A percentile compares a stretch with the other conserved stretches of the same genome.
phyloP scores from a whole-genome alignment of 139 green algal genomes.

The Chlorella sp. region DNA sequence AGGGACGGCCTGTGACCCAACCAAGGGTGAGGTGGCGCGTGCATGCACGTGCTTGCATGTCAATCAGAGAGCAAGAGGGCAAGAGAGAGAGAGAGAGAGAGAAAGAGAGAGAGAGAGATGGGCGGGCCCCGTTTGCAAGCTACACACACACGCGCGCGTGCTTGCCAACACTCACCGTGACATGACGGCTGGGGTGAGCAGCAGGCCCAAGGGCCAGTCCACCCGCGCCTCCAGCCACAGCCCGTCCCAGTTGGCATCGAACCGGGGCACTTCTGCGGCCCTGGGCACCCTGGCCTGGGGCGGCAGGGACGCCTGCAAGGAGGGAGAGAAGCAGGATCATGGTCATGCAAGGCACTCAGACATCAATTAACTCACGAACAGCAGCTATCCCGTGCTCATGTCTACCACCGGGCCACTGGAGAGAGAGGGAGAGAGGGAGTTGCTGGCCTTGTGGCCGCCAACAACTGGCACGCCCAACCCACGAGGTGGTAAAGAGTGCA shows the following conservation, averaged over 20 bases:
- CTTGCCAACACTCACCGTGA: not conserved
- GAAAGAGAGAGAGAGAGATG: too few species aligned
- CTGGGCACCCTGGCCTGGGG: not conserved
- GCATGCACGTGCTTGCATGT: not conserved
- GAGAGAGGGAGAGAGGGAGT: not conserved
- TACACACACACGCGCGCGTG: not conserved
- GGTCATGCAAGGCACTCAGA: not conserved
- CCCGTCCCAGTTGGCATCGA: constrained; percentile 69
- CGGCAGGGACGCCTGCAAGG: not conserved
- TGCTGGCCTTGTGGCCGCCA: not conserved
- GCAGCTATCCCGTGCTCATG: not conserved
- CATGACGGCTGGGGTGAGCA: constrained; percentile 56
- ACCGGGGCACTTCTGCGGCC: constrained; percentile 33
- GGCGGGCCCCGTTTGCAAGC: not conserved
- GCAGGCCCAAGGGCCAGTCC: constrained; percentile 78
- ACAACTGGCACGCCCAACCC: too few species aligned
- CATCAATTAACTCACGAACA: not conserved
- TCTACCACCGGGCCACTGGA: not conserved
- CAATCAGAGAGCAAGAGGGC: not conserved
- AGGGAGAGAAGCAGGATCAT: not conserved
- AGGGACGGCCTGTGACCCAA: not conserved
- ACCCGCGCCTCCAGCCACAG: constrained; percentile 59
- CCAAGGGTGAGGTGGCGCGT: not conserved
- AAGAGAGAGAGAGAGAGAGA: too few species aligned
- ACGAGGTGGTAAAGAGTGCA: too few species aligned